These are phyloP conservation scores for Lepiota subincarnata DNA, from an alignment of 768 basidiomycete genomes.

Conservation along the genomic window DNA sequence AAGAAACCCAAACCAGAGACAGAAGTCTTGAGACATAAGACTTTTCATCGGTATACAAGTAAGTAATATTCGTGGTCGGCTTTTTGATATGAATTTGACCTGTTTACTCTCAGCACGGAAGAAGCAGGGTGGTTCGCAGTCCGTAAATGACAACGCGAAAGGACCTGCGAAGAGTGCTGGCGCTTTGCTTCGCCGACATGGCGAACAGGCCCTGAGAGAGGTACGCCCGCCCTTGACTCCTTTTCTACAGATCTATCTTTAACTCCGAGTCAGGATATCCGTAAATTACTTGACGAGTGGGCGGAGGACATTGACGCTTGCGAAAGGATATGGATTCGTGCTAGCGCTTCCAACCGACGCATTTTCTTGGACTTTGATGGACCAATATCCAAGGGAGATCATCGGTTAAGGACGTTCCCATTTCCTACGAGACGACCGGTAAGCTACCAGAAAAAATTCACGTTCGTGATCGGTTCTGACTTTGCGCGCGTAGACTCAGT, in stretches of 20 bases:
- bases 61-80: conserved; percentile 26
- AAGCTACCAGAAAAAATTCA: conserved; percentile 24
- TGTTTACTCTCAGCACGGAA: conserved; percentile 66
- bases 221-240: conserved; percentile 36
- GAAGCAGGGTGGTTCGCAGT: conserved; percentile 96
- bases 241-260: not conserved
- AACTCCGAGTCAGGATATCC: conserved; percentile 65
- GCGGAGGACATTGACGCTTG: conserved; percentile 79
- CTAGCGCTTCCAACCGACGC: conserved; percentile 79
- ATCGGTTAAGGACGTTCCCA: conserved; percentile 83
- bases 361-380: conserved; percentile 91
- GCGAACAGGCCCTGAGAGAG: conserved; percentile 88
- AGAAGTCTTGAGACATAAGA: conserved; percentile 86
- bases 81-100: not conserved
- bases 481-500: conserved; percentile 64
- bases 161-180: conserved; percentile 92
- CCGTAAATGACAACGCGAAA: conserved; percentile 88
- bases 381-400: conserved; percentile 76
- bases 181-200: conserved; percentile 89
- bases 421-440: conserved; percentile 96
- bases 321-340: conserved; percentile 89
- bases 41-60: conserved; percentile 99
- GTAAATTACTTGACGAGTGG: conserved; percentile 80
- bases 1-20: conserved; percentile 71
- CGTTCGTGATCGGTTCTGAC: not conserved